Evolutionary conservation across 2,329 filamentous ascomycete genomes (phyloP).

Genomic region (Paracoccidioides lutzii): DNA sequence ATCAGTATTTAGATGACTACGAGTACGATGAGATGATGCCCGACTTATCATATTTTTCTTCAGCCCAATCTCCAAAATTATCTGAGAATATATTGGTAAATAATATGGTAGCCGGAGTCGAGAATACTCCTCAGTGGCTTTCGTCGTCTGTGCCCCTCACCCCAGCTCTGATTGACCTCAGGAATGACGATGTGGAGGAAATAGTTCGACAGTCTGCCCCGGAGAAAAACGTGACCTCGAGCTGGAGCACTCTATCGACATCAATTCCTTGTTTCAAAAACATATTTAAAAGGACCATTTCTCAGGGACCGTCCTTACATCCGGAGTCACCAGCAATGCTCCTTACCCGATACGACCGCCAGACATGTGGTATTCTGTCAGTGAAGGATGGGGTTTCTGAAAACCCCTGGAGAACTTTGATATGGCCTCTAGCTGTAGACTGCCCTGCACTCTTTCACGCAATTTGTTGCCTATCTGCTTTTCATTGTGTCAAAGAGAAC

Average conservation of each 20-base stretch:
- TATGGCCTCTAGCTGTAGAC: conserved; percentile 55
- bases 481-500: conserved; percentile 49
- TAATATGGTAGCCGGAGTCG: neutral
- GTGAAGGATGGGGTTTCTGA: conserved; percentile 56
- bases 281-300: conserved; percentile 15
- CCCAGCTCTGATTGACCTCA: neutral
- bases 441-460: conserved; percentile 56
- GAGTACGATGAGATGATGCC: neutral
- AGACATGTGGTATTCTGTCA: conserved; percentile 58
- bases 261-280: neutral
- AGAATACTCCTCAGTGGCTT: neutral
- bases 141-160: neutral
- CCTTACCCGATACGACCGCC: conserved; percentile 48
- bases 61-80: neutral
- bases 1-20: neutral
- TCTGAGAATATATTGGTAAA: neutral
- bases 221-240: conserved; percentile 10
- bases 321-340: conserved; percentile 48
- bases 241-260: neutral
- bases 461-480: conserved; percentile 55
- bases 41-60: neutral
- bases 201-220: conserved; percentile 33
- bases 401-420: conserved; percentile 57
- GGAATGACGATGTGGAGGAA: conserved; percentile 42
- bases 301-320: conserved; percentile 37